These are phyloP conservation scores for Flaveria sonorensis DNA, from an alignment of 129 eudicot species.

Conservation along the genomic window DNA sequence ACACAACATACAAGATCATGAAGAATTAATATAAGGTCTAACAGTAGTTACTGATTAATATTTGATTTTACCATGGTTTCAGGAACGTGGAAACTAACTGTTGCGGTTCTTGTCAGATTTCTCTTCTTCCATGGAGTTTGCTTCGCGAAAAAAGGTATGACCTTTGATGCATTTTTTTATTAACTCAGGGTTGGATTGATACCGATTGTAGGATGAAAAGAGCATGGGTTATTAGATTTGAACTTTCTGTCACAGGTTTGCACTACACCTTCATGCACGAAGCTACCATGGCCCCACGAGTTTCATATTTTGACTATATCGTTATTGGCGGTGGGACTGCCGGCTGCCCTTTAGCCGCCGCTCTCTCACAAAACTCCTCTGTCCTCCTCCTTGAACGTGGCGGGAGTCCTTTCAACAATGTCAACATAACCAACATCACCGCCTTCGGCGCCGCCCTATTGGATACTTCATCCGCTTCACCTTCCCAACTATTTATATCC, in stretches of 20 bases:
- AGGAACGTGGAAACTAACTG: slow-evolving; percentile 18
- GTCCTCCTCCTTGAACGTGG: slow-evolving; percentile 83
- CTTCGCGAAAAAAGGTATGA: slow-evolving; percentile 28
- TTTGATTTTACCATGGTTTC: slow-evolving; percentile 5
- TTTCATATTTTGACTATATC: slow-evolving; percentile 69
- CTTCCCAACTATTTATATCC: slow-evolving; percentile 58
- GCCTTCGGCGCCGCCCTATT: slow-evolving; percentile 46
- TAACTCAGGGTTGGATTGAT: no score
- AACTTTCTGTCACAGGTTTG: slow-evolving; percentile 35
- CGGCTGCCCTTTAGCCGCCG: slow-evolving; percentile 59
- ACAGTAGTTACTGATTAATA: background rate
- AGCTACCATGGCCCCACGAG: slow-evolving; percentile 53
- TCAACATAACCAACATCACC: slow-evolving; percentile 49
- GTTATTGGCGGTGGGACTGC: slow-evolving; percentile 71
- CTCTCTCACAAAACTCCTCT: slow-evolving; percentile 57
- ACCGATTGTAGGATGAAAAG: no score
- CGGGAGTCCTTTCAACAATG: slow-evolving; percentile 66
- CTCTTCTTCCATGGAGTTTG: slow-evolving; percentile 36
- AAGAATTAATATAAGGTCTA: background rate
- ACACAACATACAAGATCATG: background rate
- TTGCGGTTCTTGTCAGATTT: slow-evolving; percentile 6
- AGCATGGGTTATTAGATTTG: background rate
- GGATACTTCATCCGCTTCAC: slow-evolving; percentile 55
- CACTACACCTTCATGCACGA: slow-evolving; percentile 51
- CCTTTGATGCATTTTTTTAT: background rate